Evolutionary conservation across 2,329 filamentous ascomycete genomes (phyloP), one percentile per base, ranked within the genome.

Genomic region (Ophiostoma himal-ulmi): DNA sequence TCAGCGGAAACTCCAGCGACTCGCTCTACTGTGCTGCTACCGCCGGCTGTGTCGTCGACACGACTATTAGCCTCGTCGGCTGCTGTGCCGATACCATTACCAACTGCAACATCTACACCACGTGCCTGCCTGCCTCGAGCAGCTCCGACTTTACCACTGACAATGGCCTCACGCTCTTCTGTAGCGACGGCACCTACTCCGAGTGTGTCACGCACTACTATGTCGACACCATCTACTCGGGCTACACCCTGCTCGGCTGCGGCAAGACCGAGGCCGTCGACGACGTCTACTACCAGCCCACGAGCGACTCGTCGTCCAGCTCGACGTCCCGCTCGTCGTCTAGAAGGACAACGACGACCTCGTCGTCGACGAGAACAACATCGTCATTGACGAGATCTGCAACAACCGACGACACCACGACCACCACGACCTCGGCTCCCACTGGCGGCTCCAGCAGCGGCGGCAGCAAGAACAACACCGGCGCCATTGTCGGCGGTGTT

Each of bases 181-280:
- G 78, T 72, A 73, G 74, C 20, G 62, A 74, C 26, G 65, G 71
- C 0, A 26, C 70, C 0, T 76, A 72, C 52, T 76, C 77, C 1
- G 70, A 77, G 69, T 80, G 78, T 72, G 69, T 75, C 41, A 79
- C 76, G 1, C 74, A 79, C 71, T 60, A 75, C 17, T 80, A 78
- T 71, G 72, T 72, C 2, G 75, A 76, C 66, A 20, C 37, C 7
- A 2, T 6, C 14, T 73, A 76, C 54, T 68, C n/a, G 1, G 75
- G 75, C 60, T 80, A 78, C 71, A 78, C 73, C 5, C 71, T 79
- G 10, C 73, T 76, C 14, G 76, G 75, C 13, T 80, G 78, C 68
- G 77, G 70, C 69, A 74, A 73, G 30, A 74, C 74, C 11, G 68
- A 69, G 44, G 72, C 70, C 7, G 73, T 73, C 8, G 74, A 75